Conservation (phyloP, 2,329 filamentous ascomycete species). For the Aspergillus nomiae region DNA sequence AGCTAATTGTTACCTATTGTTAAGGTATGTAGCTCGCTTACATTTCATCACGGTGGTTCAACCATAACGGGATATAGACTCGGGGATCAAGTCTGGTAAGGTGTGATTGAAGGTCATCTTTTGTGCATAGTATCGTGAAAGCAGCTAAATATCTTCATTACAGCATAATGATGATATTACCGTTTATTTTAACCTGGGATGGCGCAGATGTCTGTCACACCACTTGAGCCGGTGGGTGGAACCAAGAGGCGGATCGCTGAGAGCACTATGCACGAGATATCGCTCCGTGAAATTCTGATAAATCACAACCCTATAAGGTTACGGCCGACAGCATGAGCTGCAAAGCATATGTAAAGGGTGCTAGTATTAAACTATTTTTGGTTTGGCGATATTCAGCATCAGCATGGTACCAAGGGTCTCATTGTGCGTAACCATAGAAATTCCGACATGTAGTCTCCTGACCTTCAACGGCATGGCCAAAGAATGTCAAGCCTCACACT, state of each 20-base stretch:
- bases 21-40: no score
- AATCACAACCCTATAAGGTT: no score
- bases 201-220: neutral
- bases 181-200: neutral
- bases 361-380: neutral
- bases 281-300: neutral
- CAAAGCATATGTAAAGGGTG: no score
- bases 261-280: neutral
- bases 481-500: no score
- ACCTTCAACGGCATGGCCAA: neutral
- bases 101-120: no score
- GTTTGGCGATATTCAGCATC: neutral
- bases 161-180: neutral
- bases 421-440: neutral
- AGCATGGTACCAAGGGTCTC: neutral
- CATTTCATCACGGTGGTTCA: neutral
- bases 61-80: neutral
- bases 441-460: neutral
- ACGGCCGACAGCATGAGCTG: no score
- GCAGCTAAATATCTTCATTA: neutral
- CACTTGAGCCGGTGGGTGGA: neutral
- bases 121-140: neutral
- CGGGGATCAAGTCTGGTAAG: no score
- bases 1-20: no score
- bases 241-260: neutral